A percentile compares a stretch with the other conserved stretches of the same genome.
phyloP scores from a whole-genome alignment of 768 basidiomycete species.

The Clitopilus hobsonii region DNA sequence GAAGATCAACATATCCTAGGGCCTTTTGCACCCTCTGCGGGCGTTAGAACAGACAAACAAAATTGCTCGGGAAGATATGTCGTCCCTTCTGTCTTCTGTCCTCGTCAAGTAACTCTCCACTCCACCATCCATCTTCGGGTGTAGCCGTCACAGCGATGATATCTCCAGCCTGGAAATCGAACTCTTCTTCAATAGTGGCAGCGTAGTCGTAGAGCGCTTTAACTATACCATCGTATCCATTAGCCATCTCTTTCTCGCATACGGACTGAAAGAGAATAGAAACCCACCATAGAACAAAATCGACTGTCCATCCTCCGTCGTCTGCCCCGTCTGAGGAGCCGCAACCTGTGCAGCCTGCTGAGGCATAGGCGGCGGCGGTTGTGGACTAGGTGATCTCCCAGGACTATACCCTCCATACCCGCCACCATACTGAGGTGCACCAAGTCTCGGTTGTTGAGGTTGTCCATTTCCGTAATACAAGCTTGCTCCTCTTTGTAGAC shows the following conservation, averaged over 20 bases:
- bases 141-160: constrained; percentile 94
- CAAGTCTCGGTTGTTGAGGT: constrained; percentile 27
- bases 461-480: constrained; percentile 22
- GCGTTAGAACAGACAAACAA: constrained; percentile 70
- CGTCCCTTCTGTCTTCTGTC: constrained; percentile 62
- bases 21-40: no score
- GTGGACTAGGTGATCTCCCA: constrained; percentile 50
- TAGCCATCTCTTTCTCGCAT: neutral
- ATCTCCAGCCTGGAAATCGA: constrained; percentile 94
- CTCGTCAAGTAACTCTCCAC: constrained; percentile 79
- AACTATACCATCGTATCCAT: constrained; percentile 37
- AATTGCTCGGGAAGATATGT: constrained; percentile 86
- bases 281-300: constrained; percentile 86
- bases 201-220: constrained; percentile 87
- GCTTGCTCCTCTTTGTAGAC: neutral
- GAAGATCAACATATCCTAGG: no score
- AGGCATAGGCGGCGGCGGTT: constrained; percentile 28
- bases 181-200: constrained; percentile 86
- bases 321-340: constrained; percentile 63
- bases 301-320: constrained; percentile 75
- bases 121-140: constrained; percentile 99
- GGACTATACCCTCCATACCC: constrained; percentile 39
- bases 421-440: constrained; percentile 24
- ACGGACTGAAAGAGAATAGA: neutral
- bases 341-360: constrained; percentile 19